Evolutionary conservation across 1,284 basidiomycete species (phyloP).

Genomic region (Cryptococcus floricola): DNA sequence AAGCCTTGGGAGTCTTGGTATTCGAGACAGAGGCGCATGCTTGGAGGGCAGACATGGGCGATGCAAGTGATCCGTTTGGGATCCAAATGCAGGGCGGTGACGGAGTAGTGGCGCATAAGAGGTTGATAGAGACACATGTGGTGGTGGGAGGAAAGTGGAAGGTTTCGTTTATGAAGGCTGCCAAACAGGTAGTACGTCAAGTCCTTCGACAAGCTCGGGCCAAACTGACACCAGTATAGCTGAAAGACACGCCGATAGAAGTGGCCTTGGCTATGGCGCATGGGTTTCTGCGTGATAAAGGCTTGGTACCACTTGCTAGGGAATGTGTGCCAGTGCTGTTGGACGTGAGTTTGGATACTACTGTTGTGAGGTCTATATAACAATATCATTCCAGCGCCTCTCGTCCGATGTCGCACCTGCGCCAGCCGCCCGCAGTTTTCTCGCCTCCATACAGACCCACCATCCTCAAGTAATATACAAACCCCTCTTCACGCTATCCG

Average conservation of each 20-base stretch:
- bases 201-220: background rate
- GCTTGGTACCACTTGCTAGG: constrained; percentile 5
- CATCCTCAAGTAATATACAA: constrained; percentile 69
- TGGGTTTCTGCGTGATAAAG: constrained; percentile 9
- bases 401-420: background rate
- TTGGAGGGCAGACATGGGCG: constrained; percentile 1
- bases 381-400: too few relatives aligned
- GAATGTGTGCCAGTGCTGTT: constrained; percentile 13
- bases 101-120: constrained; percentile 3
- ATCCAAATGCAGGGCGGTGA: constrained; percentile 7
- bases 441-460: constrained; percentile 19
- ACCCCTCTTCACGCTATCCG: constrained; percentile 66
- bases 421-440: constrained; percentile 17
- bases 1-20: constrained; percentile 15
- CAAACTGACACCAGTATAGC: background rate
- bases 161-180: constrained; percentile 4
- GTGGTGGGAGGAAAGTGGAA: constrained; percentile 1
- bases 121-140: background rate
- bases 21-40: constrained; percentile 21
- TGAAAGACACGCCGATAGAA: background rate
- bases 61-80: constrained; percentile 10
- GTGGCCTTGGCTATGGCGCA: constrained; percentile 12
- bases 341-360: constrained; percentile 9
- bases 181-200: constrained; percentile 10
- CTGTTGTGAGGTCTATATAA: too few relatives aligned